Percentiles rank a stretch among this genome's conserved stretches.
These are phyloP conservation scores for Globisporangium middletonii DNA, from an alignment of 352 stramenopile species.

Conservation along the genomic window DNA sequence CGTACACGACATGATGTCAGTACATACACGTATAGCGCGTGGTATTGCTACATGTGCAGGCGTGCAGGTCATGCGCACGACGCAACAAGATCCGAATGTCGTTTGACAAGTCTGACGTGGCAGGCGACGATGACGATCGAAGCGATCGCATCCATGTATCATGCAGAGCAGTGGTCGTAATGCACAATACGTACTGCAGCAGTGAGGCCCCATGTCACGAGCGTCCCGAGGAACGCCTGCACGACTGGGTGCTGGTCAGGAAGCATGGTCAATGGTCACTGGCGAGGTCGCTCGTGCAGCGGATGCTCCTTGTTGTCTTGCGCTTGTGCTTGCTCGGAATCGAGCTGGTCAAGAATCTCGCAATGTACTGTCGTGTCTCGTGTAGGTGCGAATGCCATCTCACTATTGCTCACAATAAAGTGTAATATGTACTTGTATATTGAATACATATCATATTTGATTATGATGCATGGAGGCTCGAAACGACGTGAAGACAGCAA, in stretches of 20 bases:
- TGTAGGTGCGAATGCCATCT: not conserved
- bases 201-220: slow-evolving; percentile 83
- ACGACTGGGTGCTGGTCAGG: slow-evolving; percentile 63
- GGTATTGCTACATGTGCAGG: no score
- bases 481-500: not conserved
- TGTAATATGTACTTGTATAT: no score
- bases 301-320: not conserved
- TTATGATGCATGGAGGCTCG: no score
- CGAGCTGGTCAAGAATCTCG: not conserved
- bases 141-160: no score
- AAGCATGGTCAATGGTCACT: slow-evolving; percentile 39
- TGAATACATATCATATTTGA: no score
- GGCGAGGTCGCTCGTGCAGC: no score
- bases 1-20: not conserved
- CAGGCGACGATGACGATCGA: no score
- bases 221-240: slow-evolving; percentile 76
- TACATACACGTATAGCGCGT: not conserved
- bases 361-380: not conserved
- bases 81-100: no score
- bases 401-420: no score
- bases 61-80: no score
- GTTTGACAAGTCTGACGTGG: no score
- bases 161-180: no score
- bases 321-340: not conserved
- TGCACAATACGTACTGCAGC: slow-evolving; percentile 34